These are phyloP conservation scores for Mycena rebaudengoi DNA, from an alignment of 768 basidiomycete species.

Conservation along the genomic window DNA sequence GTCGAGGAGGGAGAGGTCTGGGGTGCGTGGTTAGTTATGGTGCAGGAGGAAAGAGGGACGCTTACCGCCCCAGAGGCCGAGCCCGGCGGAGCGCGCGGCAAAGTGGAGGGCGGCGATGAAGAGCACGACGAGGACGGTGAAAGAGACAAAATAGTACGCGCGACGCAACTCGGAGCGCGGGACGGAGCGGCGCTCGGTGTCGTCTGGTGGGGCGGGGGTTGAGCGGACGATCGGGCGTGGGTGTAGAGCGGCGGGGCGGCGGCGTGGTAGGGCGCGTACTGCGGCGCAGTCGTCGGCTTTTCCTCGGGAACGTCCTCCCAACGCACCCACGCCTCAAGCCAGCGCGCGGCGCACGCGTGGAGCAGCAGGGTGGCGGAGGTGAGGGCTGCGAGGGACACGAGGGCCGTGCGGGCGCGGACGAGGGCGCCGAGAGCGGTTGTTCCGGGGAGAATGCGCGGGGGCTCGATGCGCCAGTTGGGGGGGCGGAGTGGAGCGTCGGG, in stretches of 20 bases:
- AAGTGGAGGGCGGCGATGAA: slow-evolving; percentile 59
- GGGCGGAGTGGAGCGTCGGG: slow-evolving; percentile 41
- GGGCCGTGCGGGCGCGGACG: slow-evolving; percentile 73
- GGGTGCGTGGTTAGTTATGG: background rate
- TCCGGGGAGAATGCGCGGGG: slow-evolving; percentile 62
- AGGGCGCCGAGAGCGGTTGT: slow-evolving; percentile 59
- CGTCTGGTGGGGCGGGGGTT: slow-evolving; percentile 41
- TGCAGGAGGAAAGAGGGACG: slow-evolving; percentile 48
- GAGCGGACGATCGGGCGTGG: background rate
- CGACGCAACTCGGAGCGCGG: slow-evolving; percentile 76
- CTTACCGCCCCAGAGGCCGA: slow-evolving; percentile 78
- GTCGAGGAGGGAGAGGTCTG: slow-evolving; percentile 85
- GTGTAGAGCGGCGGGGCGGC: slow-evolving; percentile 33
- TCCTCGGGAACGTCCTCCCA: background rate
- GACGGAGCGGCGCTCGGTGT: slow-evolving; percentile 79
- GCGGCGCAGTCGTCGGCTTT: background rate
- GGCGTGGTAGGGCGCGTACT: background rate
- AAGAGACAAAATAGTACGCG: slow-evolving; percentile 69
- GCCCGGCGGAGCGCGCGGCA: slow-evolving; percentile 47
- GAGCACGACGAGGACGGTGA: slow-evolving; percentile 63
- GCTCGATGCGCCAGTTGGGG: slow-evolving; percentile 80
- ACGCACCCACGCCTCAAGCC: slow-evolving; percentile 65
- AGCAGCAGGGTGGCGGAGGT: slow-evolving; percentile 82
- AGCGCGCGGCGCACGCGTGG: slow-evolving; percentile 82
- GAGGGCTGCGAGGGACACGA: slow-evolving; percentile 82